A percentile compares a stretch with the other conserved stretches of the same genome.
phyloP scores from a whole-genome alignment of 768 basidiomycete genomes.

The Leccinum incarnatum region DNA sequence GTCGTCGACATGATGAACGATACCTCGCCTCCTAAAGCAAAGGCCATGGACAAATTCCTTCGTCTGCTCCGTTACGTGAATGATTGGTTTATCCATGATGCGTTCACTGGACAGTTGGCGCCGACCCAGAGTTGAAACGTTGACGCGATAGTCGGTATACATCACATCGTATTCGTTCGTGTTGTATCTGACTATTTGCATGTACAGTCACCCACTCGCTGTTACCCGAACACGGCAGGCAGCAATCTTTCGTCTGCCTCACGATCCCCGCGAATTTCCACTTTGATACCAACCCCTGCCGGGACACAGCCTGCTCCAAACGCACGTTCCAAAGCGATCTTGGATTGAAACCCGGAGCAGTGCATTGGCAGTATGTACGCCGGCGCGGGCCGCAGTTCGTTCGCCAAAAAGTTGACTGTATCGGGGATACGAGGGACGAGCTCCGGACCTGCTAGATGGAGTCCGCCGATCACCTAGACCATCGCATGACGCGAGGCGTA shows the following conservation, averaged over 20 bases:
- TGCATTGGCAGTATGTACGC: slow-evolving; percentile 80
- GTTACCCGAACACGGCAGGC: slow-evolving; percentile 17
- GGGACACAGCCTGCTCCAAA: slow-evolving; percentile 78
- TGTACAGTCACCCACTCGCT: neutral
- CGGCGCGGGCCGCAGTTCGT: slow-evolving; percentile 56
- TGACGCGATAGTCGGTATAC: neutral
- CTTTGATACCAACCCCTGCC: slow-evolving; percentile 68
- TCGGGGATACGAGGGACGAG: slow-evolving; percentile 58
- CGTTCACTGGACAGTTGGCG: slow-evolving; percentile 1
- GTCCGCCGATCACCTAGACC: slow-evolving; percentile 70
- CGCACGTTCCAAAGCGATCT: slow-evolving; percentile 64
- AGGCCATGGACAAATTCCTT: slow-evolving; percentile 48
- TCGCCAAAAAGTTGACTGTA: slow-evolving; percentile 69
- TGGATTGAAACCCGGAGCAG: slow-evolving; percentile 77
- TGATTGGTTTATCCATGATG: slow-evolving; percentile 34
- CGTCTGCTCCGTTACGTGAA: slow-evolving; percentile 50
- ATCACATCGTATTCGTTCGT: neutral
- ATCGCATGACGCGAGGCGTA: neutral
- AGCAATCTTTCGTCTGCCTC: slow-evolving; percentile 36
- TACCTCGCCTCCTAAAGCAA: slow-evolving; percentile 37
- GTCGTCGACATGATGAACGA: slow-evolving; percentile 55
- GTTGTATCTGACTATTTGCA: slow-evolving; percentile 2
- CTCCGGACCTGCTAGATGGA: slow-evolving; percentile 79
- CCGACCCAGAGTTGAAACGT: slow-evolving; percentile 1
- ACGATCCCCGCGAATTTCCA: slow-evolving; percentile 52